Base-by-base conservation (phyloP, 2,329 filamentous ascomycete genomes). In the Aspergillus sp. region DNA sequence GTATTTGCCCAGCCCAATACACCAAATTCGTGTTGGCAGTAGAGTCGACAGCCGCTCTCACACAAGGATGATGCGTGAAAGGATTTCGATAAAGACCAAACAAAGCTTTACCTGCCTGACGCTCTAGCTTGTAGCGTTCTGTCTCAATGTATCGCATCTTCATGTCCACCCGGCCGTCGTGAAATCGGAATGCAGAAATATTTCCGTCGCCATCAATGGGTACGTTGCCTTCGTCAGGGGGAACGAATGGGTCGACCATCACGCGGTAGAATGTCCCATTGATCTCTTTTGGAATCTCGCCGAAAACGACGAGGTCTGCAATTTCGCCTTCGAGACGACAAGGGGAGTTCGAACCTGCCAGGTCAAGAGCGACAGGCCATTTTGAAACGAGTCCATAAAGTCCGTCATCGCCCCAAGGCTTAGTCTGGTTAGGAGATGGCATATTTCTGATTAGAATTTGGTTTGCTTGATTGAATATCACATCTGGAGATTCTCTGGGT, bases 21-120 rank as follows among this genome's bases (percentile, higher is more conserved):
- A 77, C 65, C n/a, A 82, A 64, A 45, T 83, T 82, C 1, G 79
- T 82, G 49, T 83, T 82, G 4, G 74, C 67, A 0, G 68, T 70
- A 10, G 51, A 64, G 33, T 58, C 54, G 8, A 65, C 44, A 13
- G 58, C 55, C 35, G 61, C 58, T 37, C 62, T 52, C 9, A 68
- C 61, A 1, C 43, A 27, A 12, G 33, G 33, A 1, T 60, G 61
- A 49, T 70, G 64, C 3, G 67, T 69, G 48, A 52, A 69, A 27
- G 57, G 62, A 43, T 71, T 71, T 28, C 68, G 63, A 39, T 71
- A 71, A 35, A 64, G 65, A 0, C 68, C 67, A 47, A 57, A 45
- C 12, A 70, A 39, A 0, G 65, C 59, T 3, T 59, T 53, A 11
- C 60, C 49, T 0, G 69, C 68, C 31, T 64, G 53, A 5, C 66